Evolutionary conservation across 2,329 filamentous ascomycete species (phyloP), one percentile per base, ranked within the genome.

Genomic region (Thermomyces lanuginosus): DNA sequence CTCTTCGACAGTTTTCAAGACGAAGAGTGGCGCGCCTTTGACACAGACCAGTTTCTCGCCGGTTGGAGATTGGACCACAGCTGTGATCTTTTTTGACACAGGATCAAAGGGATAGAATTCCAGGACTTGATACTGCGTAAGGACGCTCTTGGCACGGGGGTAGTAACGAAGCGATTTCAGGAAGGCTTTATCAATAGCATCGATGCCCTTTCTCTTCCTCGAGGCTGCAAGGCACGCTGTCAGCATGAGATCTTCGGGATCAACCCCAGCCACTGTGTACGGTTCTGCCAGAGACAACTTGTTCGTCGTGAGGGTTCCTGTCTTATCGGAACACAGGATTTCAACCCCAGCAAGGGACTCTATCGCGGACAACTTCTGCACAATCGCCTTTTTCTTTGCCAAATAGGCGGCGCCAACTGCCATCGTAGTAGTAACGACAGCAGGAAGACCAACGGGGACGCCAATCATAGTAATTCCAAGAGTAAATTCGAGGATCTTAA

Each of bases 281-380:
- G 82, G 82, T 51, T 91, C 82, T 27, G 78, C 66, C 24, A 92
- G 66, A 37, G 81, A 86, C 12, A 92, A 71, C 65, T 89, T 91
- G 68, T 92, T 92, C 67, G 86, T 89, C 50, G 82, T 92, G 50
- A 92, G 60, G 32, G 82, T 92, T 61, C 82, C 82, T 16, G 82
- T 91, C 70, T 91, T 91, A 69, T 91, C 82, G 28, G 82, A 86
- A 66, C 82, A 91, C 31, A 92, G 76, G 54, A 92, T 89, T 59
- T 92, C 78, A 36, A 91, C 83, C 64, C 82, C 82, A 49, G 82
- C 82, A 38, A 92, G 68, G 14, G 82, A 91, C 64, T 92, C 82
- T 36, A 92, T 92, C 38, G 82, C 82, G 17, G 76, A 82, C 28
- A 92, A 72, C 64, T 86, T 91, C 63, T 91, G 82, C 39, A 92